phyloP scores from a whole-genome alignment of 352 stramenopile species.

The Phytophthora ohioensis region DNA sequence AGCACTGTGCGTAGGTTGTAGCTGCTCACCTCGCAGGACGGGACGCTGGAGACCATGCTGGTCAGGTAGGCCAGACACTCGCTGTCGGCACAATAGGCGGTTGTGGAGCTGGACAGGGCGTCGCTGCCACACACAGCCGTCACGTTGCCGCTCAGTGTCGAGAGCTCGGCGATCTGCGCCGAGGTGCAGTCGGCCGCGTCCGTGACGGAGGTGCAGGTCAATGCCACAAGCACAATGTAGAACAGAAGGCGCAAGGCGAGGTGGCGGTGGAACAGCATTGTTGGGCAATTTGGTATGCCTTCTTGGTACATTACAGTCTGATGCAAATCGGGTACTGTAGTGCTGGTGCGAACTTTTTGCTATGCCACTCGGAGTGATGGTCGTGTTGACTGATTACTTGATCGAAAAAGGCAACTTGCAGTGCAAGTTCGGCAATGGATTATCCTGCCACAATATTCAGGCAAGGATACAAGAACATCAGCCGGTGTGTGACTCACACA shows the following conservation, averaged over 20 bases:
- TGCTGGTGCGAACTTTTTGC: neutral
- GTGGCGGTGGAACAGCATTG: neutral
- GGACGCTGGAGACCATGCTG: constrained; percentile 28
- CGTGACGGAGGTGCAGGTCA: neutral
- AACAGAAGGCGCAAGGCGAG: neutral
- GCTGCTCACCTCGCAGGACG: constrained; percentile 40
- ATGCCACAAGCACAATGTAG: constrained; percentile 4
- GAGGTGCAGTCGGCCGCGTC: constrained; percentile 37
- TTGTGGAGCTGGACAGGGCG: constrained; percentile 23
- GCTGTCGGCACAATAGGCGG: constrained; percentile 30
- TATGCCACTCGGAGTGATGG: constrained; percentile 3
- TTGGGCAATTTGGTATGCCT: neutral
- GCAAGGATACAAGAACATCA: neutral
- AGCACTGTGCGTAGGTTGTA: constrained; percentile 47
- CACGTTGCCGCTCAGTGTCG: constrained; percentile 37
- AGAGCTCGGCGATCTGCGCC: constrained; percentile 31
- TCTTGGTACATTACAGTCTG: constrained; percentile 2
- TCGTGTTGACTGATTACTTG: constrained; percentile 23
- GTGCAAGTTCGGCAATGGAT: neutral
- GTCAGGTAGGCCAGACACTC: constrained; percentile 37
- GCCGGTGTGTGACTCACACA: neutral
- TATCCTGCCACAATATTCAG: constrained; percentile 1
- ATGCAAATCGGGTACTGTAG: constrained; percentile 22
- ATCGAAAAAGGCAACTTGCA: constrained; percentile 15
- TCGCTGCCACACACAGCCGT: constrained; percentile 41